These are phyloP conservation scores for Nemania sp. DNA, from an alignment of 2,329 filamentous ascomycete species.

Conservation along the genomic window DNA sequence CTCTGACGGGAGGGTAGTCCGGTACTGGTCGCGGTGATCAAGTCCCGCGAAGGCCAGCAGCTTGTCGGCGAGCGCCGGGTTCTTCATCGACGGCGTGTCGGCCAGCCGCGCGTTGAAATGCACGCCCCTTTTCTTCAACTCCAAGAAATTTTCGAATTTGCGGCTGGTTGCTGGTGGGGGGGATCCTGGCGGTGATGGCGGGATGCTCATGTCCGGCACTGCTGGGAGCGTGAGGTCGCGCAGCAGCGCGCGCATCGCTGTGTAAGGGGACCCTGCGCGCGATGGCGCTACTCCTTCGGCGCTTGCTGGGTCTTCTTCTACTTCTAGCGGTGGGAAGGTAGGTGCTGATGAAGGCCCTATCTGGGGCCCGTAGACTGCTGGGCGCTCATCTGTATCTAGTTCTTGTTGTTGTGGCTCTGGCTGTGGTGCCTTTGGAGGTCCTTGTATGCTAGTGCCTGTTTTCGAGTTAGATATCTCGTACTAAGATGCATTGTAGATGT, in stretches of 20 bases:
- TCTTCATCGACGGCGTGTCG: constrained; percentile 66
- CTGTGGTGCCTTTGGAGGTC: constrained; percentile 6
- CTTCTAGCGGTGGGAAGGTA: constrained; percentile 38
- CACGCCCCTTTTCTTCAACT: constrained; percentile 73
- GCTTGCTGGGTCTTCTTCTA: constrained; percentile 27
- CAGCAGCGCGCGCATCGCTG: constrained; percentile 63
- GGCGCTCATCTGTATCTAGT: constrained; percentile 21
- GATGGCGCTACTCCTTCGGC: constrained; percentile 33
- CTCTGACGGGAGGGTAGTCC: constrained; percentile 59
- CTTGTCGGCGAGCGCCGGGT: constrained; percentile 73
- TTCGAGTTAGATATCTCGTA: constrained; percentile 6
- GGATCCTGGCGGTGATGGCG: constrained; percentile 69
- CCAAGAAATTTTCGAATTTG: constrained; percentile 74
- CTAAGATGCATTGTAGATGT: no score
- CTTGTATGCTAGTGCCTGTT: constrained; percentile 19
- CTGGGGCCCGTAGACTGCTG: constrained; percentile 37
- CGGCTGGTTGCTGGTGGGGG: constrained; percentile 57
- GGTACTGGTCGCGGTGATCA: constrained; percentile 62
- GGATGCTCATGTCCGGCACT: constrained; percentile 73
- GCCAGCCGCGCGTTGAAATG: constrained; percentile 80
- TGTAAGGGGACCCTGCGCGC: constrained; percentile 65
- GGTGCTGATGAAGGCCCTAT: constrained; percentile 33
- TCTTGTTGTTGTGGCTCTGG: constrained; percentile 4
- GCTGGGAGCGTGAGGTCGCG: constrained; percentile 75
- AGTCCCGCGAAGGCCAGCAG: constrained; percentile 68